Conservation (phyloP, 1,284 basidiomycete genomes). For the Leccinum olivaceoglutinosum region DNA sequence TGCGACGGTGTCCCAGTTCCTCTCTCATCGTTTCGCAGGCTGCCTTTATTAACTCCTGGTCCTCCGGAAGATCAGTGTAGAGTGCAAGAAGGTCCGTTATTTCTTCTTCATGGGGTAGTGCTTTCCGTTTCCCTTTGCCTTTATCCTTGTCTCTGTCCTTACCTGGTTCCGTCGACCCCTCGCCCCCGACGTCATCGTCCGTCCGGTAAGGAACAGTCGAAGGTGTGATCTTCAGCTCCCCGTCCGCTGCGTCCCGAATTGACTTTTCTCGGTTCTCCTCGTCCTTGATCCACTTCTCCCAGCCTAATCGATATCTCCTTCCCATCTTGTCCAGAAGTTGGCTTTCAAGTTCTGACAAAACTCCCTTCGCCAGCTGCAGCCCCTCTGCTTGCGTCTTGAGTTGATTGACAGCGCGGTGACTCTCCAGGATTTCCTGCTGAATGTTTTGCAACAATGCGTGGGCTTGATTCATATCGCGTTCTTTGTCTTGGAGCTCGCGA, state of each 20-base stretch:
- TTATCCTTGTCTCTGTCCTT: conserved; percentile 31
- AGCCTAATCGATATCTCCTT: conserved; percentile 77
- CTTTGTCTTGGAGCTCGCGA: conserved; percentile 86
- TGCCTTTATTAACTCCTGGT: conserved; percentile 51
- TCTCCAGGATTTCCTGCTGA: conserved; percentile 88
- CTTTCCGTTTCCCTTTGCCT: conserved; percentile 46
- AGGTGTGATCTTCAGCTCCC: conserved; percentile 43
- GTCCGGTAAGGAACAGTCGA: conserved; percentile 39
- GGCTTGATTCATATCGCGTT: conserved; percentile 89
- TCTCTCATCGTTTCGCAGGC: conserved; percentile 58
- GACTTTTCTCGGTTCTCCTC: conserved; percentile 73
- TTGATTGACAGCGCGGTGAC: conserved; percentile 69
- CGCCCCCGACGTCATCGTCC: conserved; percentile 38
- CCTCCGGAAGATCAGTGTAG: conserved; percentile 50
- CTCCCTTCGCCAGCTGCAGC: conserved; percentile 57
- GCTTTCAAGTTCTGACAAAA: conserved; percentile 59
- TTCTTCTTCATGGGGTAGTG: conserved; percentile 45
- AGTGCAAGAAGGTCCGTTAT: conserved; percentile 58
- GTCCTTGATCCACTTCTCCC: conserved; percentile 87
- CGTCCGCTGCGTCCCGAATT: conserved; percentile 53
- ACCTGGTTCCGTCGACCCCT: conserved; percentile 17
- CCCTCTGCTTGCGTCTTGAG: conserved; percentile 69
- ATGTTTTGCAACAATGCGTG: conserved; percentile 85
- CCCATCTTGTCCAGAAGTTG: conserved; percentile 75
- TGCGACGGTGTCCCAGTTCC: conserved; percentile 61